Conservation (phyloP, 352 stramenopile species). For the Thraustochytrium striatum region DNA sequence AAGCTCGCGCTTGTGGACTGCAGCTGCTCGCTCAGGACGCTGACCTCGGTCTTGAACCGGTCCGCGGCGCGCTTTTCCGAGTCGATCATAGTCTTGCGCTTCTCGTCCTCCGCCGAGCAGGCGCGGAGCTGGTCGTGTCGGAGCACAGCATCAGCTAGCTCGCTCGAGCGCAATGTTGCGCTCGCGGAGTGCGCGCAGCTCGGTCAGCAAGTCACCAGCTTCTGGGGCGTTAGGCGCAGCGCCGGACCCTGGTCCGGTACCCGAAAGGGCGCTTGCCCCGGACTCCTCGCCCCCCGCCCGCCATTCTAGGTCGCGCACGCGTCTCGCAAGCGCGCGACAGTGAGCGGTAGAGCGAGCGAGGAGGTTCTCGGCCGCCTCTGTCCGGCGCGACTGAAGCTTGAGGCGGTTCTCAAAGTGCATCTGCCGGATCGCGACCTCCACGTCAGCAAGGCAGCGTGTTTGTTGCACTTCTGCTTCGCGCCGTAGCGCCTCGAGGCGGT, state of each 20-base stretch:
- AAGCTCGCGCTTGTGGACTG: slow-evolving; percentile 33
- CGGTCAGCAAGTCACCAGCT: neutral
- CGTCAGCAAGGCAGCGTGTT: neutral
- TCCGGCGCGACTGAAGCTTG: neutral
- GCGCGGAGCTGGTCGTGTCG: slow-evolving; percentile 12
- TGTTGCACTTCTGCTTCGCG: neutral
- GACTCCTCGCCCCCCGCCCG: neutral
- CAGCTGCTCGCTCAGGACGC: slow-evolving; percentile 28
- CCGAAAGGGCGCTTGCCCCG: neutral
- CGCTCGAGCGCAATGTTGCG: slow-evolving; percentile 2
- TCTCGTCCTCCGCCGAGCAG: slow-evolving; percentile 27
- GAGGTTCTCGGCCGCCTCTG: neutral
- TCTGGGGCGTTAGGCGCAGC: neutral
- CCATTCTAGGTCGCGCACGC: neutral
- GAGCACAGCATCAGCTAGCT: slow-evolving; percentile 10
- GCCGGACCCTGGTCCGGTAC: neutral
- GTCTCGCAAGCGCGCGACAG: neutral
- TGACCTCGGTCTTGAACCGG: slow-evolving; percentile 1
- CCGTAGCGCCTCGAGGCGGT: neutral
- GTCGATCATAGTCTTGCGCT: slow-evolving; percentile 30
- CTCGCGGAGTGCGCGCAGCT: neutral
- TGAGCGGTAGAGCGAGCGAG: slow-evolving; percentile 6
- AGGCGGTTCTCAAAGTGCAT: slow-evolving; percentile 4
- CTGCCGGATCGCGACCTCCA: slow-evolving; percentile 2
- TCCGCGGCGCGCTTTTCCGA: neutral